Conservation (phyloP, 495 filamentous ascomycete species). For the Trichoderma orchidacearum region DNA sequence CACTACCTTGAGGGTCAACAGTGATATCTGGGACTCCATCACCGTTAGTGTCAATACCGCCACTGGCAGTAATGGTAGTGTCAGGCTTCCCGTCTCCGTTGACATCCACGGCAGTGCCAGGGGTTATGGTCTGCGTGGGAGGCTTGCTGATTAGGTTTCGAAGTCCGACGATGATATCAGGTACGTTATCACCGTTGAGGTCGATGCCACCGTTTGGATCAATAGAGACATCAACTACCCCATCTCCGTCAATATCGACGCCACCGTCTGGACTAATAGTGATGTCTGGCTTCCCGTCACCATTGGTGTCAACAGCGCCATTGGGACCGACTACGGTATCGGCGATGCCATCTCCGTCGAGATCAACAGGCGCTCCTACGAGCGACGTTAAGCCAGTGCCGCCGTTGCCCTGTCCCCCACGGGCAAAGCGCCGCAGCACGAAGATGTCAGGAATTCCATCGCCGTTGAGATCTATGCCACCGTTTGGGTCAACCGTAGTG, state of each 20-base stretch:
- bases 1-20: background rate
- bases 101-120: background rate
- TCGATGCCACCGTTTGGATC: too few species aligned
- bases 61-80: background rate
- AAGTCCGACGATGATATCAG: background rate
- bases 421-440: too few species aligned
- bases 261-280: too few species aligned
- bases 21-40: background rate
- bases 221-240: too few species aligned
- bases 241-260: too few species aligned
- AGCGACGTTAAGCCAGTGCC: too few species aligned
- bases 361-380: too few species aligned
- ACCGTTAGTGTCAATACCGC: background rate
- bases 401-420: background rate
- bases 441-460: background rate
- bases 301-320: background rate
- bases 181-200: background rate
- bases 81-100: background rate
- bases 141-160: too few species aligned
- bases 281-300: background rate
- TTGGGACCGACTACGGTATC: too few species aligned
- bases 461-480: background rate
- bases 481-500: background rate
- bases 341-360: too few species aligned
- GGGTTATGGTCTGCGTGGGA: background rate